Evolutionary conservation across 495 filamentous ascomycete genomes (phyloP).

Genomic region (Elasticomyces elasticus): DNA sequence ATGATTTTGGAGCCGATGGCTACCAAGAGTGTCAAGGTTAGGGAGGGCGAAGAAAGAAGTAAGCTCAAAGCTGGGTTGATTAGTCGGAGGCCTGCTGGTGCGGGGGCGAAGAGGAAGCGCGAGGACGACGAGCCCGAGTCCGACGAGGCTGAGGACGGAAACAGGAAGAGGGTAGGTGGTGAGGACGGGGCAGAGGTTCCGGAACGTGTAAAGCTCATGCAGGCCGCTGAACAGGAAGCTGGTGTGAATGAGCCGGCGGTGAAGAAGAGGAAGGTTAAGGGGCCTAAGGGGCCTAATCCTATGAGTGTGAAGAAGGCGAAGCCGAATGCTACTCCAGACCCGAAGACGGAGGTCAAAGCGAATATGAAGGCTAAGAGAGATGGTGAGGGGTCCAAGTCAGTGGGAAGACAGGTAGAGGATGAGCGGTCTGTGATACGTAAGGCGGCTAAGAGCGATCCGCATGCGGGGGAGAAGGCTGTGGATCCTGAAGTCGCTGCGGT

Average conservation of each 20-base stretch:
- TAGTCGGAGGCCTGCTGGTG: constrained; percentile 12
- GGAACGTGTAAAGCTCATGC: constrained; percentile 25
- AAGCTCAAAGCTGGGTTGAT: constrained; percentile 65
- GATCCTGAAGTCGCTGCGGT: not conserved
- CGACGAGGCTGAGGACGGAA: no score
- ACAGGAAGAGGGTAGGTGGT: no score
- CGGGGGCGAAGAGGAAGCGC: constrained; percentile 32
- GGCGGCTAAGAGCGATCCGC: constrained; percentile 9
- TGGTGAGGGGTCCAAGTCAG: not conserved
- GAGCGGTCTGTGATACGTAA: constrained; percentile 7
- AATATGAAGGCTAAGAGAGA: no score
- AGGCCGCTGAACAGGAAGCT: constrained; percentile 10
- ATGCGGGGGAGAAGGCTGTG: constrained; percentile 7
- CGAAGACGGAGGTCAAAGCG: no score
- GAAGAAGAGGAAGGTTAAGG: constrained; percentile 55
- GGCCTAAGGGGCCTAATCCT: constrained; percentile 79
- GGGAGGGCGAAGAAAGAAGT: constrained; percentile 56
- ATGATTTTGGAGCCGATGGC: constrained; percentile 91
- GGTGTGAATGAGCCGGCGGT: constrained; percentile 22
- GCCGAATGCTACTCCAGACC: constrained; percentile 39
- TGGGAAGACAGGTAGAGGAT: constrained; percentile 6
- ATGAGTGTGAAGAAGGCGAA: constrained; percentile 80
- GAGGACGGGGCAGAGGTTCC: constrained; percentile 21
- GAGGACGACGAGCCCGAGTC: constrained; percentile 42
- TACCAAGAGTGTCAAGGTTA: constrained; percentile 45